Conservation (phyloP, 257 asterid genomes). For the Paraleonurus japonicus region DNA sequence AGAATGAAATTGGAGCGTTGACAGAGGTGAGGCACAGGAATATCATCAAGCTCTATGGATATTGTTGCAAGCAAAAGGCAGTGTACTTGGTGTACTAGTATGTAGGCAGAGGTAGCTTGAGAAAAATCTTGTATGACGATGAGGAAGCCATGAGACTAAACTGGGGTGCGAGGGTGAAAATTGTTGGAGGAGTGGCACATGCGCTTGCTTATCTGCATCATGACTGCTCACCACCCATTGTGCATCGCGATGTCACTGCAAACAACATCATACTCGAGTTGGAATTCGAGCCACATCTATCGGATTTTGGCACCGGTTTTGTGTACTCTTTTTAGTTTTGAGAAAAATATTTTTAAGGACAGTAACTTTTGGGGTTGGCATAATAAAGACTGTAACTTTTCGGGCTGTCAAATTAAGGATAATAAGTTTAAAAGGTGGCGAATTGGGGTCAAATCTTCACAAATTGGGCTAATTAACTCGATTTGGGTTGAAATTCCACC, state of each 20-base stretch:
- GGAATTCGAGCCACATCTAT: constrained; percentile 68
- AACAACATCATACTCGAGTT: constrained; percentile 73
- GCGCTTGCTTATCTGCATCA: constrained; percentile 95
- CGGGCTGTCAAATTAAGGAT: too few species aligned
- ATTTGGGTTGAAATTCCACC: too few species aligned
- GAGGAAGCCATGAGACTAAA: constrained; percentile 44
- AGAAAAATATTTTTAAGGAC: too few species aligned
- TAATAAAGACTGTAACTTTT: too few species aligned
- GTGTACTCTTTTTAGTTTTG: too few species aligned
- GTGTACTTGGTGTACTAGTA: constrained; percentile 92
- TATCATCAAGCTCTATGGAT: constrained; percentile 82
- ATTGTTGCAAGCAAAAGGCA: constrained; percentile 59
- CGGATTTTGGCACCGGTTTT: constrained; percentile 98
- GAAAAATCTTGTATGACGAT: constrained; percentile 44
- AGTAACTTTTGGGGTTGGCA: too few species aligned
- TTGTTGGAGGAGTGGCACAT: constrained; percentile 81
- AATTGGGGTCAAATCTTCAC: too few species aligned
- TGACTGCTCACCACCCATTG: constrained; percentile 82
- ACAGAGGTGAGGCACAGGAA: constrained; percentile 91
- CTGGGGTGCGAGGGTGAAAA: constrained; percentile 68
- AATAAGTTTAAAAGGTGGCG: too few species aligned
- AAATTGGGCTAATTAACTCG: too few species aligned
- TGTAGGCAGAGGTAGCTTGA: constrained; percentile 74
- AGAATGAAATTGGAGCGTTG: constrained; percentile 73
- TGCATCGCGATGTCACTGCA: constrained; percentile 76